These are phyloP conservation scores for Ziziphus jujuba DNA, from an alignment of 306 rosid genomes.

Conservation along the genomic window DNA sequence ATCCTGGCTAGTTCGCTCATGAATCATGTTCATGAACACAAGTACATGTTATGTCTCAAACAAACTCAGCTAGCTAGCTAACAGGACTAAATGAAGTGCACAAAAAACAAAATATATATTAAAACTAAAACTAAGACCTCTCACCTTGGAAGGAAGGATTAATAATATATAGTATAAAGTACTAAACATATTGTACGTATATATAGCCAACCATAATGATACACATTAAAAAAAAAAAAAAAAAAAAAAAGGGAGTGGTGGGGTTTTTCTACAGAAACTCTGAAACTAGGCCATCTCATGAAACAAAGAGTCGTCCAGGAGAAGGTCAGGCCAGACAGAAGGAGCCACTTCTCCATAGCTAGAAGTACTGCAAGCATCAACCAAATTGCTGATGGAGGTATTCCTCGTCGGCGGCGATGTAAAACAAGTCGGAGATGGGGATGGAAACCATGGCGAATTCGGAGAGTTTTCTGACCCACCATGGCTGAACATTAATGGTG, in stretches of 20 bases:
- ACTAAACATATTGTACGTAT: too few species aligned
- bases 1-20: too few species aligned
- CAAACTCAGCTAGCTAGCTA: too few species aligned
- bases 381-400: constrained; percentile 25
- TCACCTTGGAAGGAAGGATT: too few species aligned
- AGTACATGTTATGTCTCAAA: too few species aligned
- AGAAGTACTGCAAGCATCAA: constrained; percentile 45
- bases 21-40: too few species aligned
- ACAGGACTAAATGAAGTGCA: too few species aligned
- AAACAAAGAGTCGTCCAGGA: constrained; percentile 63
- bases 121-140: too few species aligned
- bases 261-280: too few species aligned
- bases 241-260: neutral
- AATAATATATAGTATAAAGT: too few species aligned
- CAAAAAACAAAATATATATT: too few species aligned
- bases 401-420: constrained; percentile 26
- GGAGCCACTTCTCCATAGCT: constrained; percentile 37
- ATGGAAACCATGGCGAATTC: neutral
- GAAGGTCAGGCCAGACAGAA: constrained; percentile 59
- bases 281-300: constrained; percentile 30
- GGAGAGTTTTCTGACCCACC: neutral
- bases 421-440: constrained; percentile 38
- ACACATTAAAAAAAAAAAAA: neutral
- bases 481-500: too few species aligned
- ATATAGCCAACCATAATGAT: neutral